A percentile compares a stretch with the other conserved stretches of the same genome.
Evolutionary conservation across 805 yeast species (phyloP).

Genomic region (Zygotorulaspora danielsina): DNA sequence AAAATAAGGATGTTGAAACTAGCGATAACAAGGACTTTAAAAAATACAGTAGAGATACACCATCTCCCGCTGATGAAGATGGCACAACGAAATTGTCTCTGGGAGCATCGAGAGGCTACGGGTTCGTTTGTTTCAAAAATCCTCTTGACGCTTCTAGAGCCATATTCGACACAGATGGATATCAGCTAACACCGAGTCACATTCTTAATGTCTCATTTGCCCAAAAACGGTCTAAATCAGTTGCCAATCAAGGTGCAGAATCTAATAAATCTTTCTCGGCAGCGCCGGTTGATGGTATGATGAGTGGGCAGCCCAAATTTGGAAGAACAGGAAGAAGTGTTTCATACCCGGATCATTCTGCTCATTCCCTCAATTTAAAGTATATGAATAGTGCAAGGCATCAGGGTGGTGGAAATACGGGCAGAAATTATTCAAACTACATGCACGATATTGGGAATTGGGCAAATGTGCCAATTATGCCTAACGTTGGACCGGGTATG

Average conservation of each 20-base stretch:
- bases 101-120: slow-evolving; percentile 63
- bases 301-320: not conserved
- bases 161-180: slow-evolving; percentile 46
- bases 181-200: slow-evolving; percentile 45
- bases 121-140: slow-evolving; percentile 69
- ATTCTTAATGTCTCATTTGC: slow-evolving; percentile 69
- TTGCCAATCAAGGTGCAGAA: slow-evolving; percentile 6
- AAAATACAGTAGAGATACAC: not conserved
- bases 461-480: slow-evolving; percentile 10
- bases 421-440: slow-evolving; percentile 6
- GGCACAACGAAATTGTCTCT: slow-evolving; percentile 8
- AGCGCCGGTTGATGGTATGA: not conserved
- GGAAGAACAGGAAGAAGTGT: slow-evolving; percentile 5
- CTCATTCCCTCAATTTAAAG: slow-evolving; percentile 24
- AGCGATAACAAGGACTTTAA: slow-evolving; percentile 3
- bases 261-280: not conserved
- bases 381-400: slow-evolving; percentile 27
- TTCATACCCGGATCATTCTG: slow-evolving; percentile 6
- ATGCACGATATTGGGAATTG: slow-evolving; percentile 6
- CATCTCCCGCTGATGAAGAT: not conserved
- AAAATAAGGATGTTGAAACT: too few species aligned
- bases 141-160: slow-evolving; percentile 68
- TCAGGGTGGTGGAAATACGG: slow-evolving; percentile 19
- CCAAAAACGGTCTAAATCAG: slow-evolving; percentile 38
- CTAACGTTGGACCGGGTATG: slow-evolving; percentile 7